Evolutionary conservation across 257 asterid species (phyloP), one percentile per base, ranked within the genome.

Genomic region (Salvia rosmarinus): DNA sequence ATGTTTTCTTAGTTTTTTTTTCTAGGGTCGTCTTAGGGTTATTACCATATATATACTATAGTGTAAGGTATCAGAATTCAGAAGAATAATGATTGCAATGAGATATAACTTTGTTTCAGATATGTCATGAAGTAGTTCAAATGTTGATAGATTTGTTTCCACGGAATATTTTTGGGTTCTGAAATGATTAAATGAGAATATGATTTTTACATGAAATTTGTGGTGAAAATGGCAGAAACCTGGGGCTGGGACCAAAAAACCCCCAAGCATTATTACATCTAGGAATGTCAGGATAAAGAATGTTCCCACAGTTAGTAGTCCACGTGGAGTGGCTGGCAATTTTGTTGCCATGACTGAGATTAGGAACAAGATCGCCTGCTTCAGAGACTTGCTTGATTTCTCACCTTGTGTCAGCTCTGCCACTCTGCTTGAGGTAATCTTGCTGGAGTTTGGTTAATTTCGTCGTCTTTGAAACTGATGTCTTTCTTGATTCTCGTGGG

Each of bases 341-440:
- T 84, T 84, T 67, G 78, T 70, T 9, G 76, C 75, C 71, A 84
- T 79, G 89, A 79, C 78, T 3, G 92, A 84, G 64, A 81, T 91
- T 50, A 77, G 79, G 79, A 88, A 76, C 85, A 86, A 94, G 79
- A 76, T 89, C 67, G 78, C 88, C 4, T 81, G 81, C 80, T 83
- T 94, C 49, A 80, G 99, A 62, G 96, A 91, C 88, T 82, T 89
- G 75, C 88, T 94, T 2, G 99, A 94, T 77, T 76, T 94, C 58
- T 73, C 90, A 73, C 99, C 99, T 37, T 89, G 95, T 16, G 56
- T 34, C 16, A 88, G 85, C 59, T 84, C 96, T 42, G 88, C 87
- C 63, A 73, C 95, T 25, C 75, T 83, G 39, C 79, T 77, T 56
- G 88, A 94, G 97, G 98, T 90, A 54, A 57, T 69, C 40, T 2